Evolutionary conservation across 441 rosid species (phyloP).

Genomic region (Hura crepitans): DNA sequence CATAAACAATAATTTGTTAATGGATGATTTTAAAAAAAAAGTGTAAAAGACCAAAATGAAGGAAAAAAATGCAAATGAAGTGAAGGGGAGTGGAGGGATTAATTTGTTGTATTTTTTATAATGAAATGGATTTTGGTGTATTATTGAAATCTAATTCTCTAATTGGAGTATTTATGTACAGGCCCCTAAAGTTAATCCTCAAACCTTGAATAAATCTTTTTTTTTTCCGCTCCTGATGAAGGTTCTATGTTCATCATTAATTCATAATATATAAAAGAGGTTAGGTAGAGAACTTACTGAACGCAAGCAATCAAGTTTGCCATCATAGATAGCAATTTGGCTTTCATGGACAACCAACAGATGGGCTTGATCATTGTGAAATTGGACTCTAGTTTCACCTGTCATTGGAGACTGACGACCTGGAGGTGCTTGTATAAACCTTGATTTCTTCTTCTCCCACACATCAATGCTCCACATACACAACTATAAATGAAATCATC

Average conservation of each 20-base stretch:
- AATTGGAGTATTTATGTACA: too few species aligned
- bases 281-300: conserved; percentile 40
- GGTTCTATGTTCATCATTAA: neutral
- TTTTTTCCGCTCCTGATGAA: neutral
- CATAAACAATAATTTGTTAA: too few species aligned
- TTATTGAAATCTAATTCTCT: too few species aligned
- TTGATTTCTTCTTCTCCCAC: conserved; percentile 74
- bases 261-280: neutral
- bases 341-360: conserved; percentile 65
- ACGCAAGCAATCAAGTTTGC: conserved; percentile 62
- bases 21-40: too few species aligned
- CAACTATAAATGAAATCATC: conserved; percentile 34
- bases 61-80: too few species aligned
- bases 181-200: too few species aligned
- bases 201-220: neutral
- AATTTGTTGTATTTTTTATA: too few species aligned
- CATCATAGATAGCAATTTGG: conserved; percentile 58
- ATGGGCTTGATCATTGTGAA: conserved; percentile 66
- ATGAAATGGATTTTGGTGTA: too few species aligned
- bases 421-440: conserved; percentile 49
- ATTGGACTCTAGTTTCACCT: conserved; percentile 73
- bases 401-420: conserved; percentile 46
- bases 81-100: too few species aligned
- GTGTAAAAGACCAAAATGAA: too few species aligned
- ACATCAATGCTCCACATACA: conserved; percentile 63